Base-by-base conservation (phyloP, 179 eudicot species). In the Spergularia azorica region DNA sequence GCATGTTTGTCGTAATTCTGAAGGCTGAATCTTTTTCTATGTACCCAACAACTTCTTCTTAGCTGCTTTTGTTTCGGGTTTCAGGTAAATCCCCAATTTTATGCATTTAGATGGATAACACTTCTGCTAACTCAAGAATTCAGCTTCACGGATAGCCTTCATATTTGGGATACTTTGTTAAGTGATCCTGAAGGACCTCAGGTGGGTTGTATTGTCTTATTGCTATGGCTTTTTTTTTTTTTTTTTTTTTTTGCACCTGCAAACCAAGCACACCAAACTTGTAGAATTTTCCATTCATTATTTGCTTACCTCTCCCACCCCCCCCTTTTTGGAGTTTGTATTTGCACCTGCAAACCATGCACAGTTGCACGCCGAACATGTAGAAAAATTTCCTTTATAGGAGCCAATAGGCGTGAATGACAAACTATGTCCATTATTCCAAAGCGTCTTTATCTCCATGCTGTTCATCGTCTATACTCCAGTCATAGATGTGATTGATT, bases 151-250 rank as follows among this genome's bases (percentile, higher is more conserved):
- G 99, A 96, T 69, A 89, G 87, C 84, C 97, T 94, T 73, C 85
- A 86, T 57, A 94, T 96, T 58, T 94, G 99, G 99, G 99, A 96
- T 81, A 88, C 92, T 46, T 91, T 96, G 75, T 83, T 96, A 71
- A 96, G 98, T 80, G 98, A 94, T 77, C 92, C 94, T 17, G 99
- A 94, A 80, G 99, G 99, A 74, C 99, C 98, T 83, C 99, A 87
- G 82, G 99, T 96, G 72, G 79, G 94, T 84, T 72, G 39, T 62
- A 60, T 54, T 43, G 39, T 77, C 52, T 51, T 58, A 50, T 63
- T 67, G 20, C 8, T 79, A 48, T 59, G 15, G 32, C 32, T 0
- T 6, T 36, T 58, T 20, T 17, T 14, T 71, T 36, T 58, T 20
- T 17, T 14, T 71, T 21, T 26, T 26, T 26, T 26, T 26, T 17